A percentile compares a stretch with the other conserved stretches of the same genome.
phyloP scores from a whole-genome alignment of 371 early-diverging fungal genomes.

The Lichtheimia ramosa region DNA sequence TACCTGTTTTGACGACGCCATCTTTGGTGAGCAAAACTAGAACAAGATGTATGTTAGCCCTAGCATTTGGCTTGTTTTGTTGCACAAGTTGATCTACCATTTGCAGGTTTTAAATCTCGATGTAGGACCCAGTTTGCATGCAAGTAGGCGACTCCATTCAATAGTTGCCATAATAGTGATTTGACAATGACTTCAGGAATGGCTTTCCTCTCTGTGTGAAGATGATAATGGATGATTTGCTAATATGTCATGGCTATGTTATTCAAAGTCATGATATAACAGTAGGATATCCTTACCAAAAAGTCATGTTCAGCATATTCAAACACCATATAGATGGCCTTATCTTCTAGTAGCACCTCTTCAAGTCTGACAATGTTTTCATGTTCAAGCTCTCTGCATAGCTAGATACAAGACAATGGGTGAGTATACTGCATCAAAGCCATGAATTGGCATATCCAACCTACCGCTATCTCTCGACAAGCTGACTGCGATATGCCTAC shows the following conservation, averaged over 20 bases:
- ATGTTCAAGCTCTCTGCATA: conserved; percentile 88
- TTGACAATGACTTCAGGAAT: conserved; percentile 84
- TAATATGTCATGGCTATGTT: conserved; percentile 16
- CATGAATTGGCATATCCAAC: conserved; percentile 1
- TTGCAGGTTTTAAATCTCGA: conserved; percentile 92
- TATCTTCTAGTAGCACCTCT: conserved; percentile 88
- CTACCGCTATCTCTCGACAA: conserved; percentile 87
- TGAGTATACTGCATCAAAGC: background rate
- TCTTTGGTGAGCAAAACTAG: conserved; percentile 78
- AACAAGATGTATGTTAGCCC: background rate
- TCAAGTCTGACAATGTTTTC: conserved; percentile 82
- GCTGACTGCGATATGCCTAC: conserved; percentile 94
- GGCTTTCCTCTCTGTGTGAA: conserved; percentile 71
- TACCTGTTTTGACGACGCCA: conserved; percentile 87
- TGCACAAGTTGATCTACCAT: conserved; percentile 35
- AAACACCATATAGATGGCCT: conserved; percentile 93
- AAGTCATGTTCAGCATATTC: conserved; percentile 95
- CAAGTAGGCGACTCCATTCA: conserved; percentile 89
- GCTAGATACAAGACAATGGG: conserved; percentile 24
- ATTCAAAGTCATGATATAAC: background rate
- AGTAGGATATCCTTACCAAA: conserved; percentile 51
- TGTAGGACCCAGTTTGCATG: conserved; percentile 94
- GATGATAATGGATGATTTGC: conserved; percentile 88
- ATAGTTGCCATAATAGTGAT: conserved; percentile 87
- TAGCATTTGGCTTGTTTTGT: background rate